Percentiles rank a stretch among this genome's conserved stretches.
Evolutionary conservation across 179 eudicot species (phyloP).

Genomic region (Amaranthus tricolor): DNA sequence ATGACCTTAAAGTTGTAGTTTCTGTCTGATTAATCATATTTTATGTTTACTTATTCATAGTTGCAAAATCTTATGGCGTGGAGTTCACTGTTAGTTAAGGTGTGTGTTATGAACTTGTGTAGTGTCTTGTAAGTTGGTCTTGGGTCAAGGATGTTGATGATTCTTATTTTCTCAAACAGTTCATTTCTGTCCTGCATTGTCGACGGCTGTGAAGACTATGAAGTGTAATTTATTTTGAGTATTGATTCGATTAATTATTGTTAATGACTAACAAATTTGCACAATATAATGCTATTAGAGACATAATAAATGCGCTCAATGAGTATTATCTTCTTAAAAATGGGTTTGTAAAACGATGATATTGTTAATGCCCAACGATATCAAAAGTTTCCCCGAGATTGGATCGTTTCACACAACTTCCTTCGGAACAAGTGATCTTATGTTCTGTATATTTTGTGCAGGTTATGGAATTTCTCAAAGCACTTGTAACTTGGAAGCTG

Average conservation of each 20-base stretch:
- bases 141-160: not conserved
- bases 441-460: constrained; percentile 21
- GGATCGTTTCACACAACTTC: no score
- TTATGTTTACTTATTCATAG: not conserved
- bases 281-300: no score
- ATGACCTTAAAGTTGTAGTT: not conserved
- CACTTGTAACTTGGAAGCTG: constrained; percentile 52
- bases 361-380: no score
- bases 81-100: constrained; percentile 85
- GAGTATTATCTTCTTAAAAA: no score
- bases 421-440: not conserved
- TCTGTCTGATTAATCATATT: not conserved
- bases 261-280: no score
- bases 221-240: no score
- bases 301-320: no score
- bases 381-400: no score
- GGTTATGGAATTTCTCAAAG: constrained; percentile 74
- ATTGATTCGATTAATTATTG: no score
- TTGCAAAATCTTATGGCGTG: constrained; percentile 71
- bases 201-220: constrained; percentile 92
- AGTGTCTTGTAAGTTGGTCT: no score
- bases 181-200: constrained; percentile 82
- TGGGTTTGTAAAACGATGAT: no score
- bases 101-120: constrained; percentile 15
- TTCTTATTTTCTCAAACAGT: constrained; percentile 29